Evolutionary conservation across 192 early-diverging fungal genomes (phyloP), one percentile per base, ranked within the genome.

Genomic region (Bifiguratus adelaidae): DNA sequence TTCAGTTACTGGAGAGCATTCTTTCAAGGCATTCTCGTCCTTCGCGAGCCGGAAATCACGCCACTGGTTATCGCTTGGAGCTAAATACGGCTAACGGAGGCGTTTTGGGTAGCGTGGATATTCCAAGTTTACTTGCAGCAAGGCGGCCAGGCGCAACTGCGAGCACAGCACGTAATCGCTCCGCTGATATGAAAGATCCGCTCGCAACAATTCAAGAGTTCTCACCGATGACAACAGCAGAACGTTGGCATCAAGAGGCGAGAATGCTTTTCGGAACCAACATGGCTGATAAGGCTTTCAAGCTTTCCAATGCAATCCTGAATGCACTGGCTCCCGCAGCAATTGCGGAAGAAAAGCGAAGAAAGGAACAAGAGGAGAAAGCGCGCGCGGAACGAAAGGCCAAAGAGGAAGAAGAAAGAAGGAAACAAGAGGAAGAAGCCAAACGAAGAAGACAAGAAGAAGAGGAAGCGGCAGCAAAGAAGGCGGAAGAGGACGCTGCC

Each of bases 231-330:
- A 73, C 75, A 13, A 87, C 85, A 2, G 53, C 67, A 5, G 85
- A 92, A 59, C 71, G 93, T 3, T 94, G 90, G 90, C 67, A 74
- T 23, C 88, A 97, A 58, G 93, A 93, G 61, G 82, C 78, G 19
- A 71, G 77, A 4, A 75, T 93, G 73, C 67, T 89, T 68, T 88
- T 80, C 59, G 85, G 89, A 18, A 50, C 52, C 18, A 35, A 63
- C 6, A 71, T 76, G 1, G 56, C 61, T n/a, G 77, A 80, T 13
- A 84, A 74, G 47, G 76, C 82, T 0, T 32, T 68, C 2, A 59
- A 74, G 21, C 63, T 87, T 13, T 54, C 64, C 15, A 78, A 83
- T 47, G 67, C 71, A 23, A 46, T 92, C 13, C 47, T 89, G 4
- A 83, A 93, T 41, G 57, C 48, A 8, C 63, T 94, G 20, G 70